Evolutionary conservation across 2,329 filamentous ascomycete genomes (phyloP).

Genomic region (Trichoderma polysporum): DNA sequence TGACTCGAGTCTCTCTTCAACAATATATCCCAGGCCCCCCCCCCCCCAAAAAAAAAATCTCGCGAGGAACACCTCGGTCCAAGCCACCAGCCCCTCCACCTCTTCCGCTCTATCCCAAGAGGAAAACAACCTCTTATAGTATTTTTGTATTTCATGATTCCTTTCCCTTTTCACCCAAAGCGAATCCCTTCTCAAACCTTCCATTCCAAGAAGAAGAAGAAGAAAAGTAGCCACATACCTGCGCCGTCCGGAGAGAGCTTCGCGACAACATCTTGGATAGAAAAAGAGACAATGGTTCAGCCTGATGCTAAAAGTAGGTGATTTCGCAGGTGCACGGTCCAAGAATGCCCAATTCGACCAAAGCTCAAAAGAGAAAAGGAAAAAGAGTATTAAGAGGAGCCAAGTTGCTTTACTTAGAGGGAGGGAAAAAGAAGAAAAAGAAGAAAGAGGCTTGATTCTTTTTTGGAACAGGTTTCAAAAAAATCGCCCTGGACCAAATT

Average conservation of each 20-base stretch:
- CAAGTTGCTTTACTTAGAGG: not conserved
- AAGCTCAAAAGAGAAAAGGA: not conserved
- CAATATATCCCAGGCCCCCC: not conserved
- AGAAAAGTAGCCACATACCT: conserved; percentile 46
- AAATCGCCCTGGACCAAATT: conserved; percentile 1
- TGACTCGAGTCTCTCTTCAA: not conserved
- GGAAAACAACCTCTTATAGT: not conserved
- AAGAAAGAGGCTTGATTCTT: not conserved
- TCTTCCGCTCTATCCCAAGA: not conserved
- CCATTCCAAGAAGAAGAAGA: not conserved
- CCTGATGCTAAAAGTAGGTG: not conserved
- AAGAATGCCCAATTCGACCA: not conserved
- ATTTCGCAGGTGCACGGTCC: conserved; percentile 7
- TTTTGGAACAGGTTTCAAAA: conserved; percentile 3
- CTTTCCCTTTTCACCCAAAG: not conserved
- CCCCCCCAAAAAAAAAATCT: not conserved
- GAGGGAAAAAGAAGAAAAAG: not conserved
- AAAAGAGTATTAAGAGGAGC: conserved; percentile 4
- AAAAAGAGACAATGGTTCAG: not conserved
- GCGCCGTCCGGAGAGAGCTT: conserved; percentile 55
- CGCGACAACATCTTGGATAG: conserved; percentile 57
- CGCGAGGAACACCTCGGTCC: not conserved
- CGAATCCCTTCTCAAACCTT: not conserved
- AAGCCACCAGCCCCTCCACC: conserved; percentile 1
- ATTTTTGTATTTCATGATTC: not conserved